These are phyloP conservation scores for Paracoccidioides brasiliensis DNA, from an alignment of 2,329 filamentous ascomycete genomes.

Conservation along the genomic window DNA sequence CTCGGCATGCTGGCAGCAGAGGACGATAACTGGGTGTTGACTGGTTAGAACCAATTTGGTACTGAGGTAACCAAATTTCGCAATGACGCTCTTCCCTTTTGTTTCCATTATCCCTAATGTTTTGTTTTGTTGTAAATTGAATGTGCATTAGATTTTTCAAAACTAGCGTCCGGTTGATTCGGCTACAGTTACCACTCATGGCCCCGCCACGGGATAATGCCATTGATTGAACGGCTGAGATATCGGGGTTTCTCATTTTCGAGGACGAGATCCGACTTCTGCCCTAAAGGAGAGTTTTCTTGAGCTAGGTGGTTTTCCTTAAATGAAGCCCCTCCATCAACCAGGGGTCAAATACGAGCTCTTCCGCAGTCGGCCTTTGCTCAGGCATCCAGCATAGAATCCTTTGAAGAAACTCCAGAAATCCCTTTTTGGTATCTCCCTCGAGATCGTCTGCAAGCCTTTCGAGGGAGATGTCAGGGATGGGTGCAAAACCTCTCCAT, in stretches of 20 bases:
- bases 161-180: too few species aligned
- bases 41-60: too few species aligned
- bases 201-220: too few species aligned
- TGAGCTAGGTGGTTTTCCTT: neutral
- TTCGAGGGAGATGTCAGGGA: neutral
- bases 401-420: neutral
- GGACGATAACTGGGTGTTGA: too few species aligned
- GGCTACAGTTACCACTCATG: too few species aligned
- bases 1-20: too few species aligned
- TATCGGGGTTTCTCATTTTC: too few species aligned
- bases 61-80: neutral
- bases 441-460: neutral
- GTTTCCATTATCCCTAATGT: neutral
- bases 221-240: too few species aligned
- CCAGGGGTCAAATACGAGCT: constrained; percentile 3
- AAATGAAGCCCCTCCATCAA: neutral
- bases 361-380: constrained; percentile 2
- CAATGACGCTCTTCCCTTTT: neutral
- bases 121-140: too few species aligned
- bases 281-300: too few species aligned
- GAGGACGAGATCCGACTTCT: neutral
- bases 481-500: constrained; percentile 1
- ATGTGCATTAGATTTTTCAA: too few species aligned
- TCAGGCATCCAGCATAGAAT: constrained; percentile 1
- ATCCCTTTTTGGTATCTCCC: constrained; percentile 1